phyloP scores from a whole-genome alignment of 495 filamentous ascomycete genomes.

The Zalerion maritima region DNA sequence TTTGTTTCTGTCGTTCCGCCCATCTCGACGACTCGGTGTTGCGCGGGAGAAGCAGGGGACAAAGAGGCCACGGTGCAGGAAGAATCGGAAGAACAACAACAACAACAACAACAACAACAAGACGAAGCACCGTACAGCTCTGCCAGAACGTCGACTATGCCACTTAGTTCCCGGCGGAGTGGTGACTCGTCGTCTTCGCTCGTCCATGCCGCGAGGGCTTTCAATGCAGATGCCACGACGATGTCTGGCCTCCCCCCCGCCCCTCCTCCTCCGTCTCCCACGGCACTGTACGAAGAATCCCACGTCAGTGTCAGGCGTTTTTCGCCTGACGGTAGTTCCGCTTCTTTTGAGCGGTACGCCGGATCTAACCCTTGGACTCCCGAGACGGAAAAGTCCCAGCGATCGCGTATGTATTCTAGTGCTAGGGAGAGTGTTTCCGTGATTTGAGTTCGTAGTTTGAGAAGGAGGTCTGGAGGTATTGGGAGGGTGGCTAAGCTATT shows the following conservation, averaged over 20 bases:
- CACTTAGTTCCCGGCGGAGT: constrained; percentile 35
- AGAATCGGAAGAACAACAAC: too few species aligned
- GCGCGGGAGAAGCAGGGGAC: too few species aligned
- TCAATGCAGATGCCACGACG: constrained; percentile 31
- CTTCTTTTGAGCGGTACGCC: constrained; percentile 20
- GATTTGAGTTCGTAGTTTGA: constrained; percentile 43
- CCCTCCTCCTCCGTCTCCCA: too few species aligned
- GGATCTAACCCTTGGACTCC: constrained; percentile 39
- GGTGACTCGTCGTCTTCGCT: constrained; percentile 47
- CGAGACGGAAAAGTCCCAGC: constrained; percentile 43
- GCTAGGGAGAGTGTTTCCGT: constrained; percentile 41
- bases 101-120: too few species aligned
- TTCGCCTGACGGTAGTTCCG: constrained; percentile 16
- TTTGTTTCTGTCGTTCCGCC: too few species aligned
- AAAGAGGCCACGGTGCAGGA: too few species aligned
- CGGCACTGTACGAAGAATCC: constrained; percentile 27
- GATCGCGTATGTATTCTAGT: constrained; percentile 49
- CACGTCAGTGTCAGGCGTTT: constrained; percentile 34
- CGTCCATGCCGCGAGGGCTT: constrained; percentile 43
- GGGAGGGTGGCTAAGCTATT: constrained; percentile 8
- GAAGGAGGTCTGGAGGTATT: constrained; percentile 37
- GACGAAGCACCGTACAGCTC: too few species aligned
- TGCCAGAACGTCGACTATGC: constrained; percentile 42
- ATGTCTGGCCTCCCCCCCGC: too few species aligned
- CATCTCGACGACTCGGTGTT: too few species aligned